Percentiles rank a stretch among this genome's conserved stretches.
These are phyloP conservation scores for Karstenula rhodostoma DNA, from an alignment of 2,329 filamentous ascomycete species.

Conservation along the genomic window DNA sequence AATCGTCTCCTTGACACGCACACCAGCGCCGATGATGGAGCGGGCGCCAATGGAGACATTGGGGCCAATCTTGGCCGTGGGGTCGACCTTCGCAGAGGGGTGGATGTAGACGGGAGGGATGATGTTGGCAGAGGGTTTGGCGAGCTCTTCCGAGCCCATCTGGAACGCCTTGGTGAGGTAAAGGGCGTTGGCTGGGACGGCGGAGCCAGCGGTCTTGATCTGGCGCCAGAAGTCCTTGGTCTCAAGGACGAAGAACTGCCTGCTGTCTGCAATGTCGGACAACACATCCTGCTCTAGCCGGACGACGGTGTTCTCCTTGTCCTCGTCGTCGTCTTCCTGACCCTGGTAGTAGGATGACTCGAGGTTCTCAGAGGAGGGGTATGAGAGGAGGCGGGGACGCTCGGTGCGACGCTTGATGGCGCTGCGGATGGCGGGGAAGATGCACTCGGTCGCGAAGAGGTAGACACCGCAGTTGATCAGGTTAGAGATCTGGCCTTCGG, in stretches of 20 bases:
- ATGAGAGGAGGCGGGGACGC: constrained; percentile 89
- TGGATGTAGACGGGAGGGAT: constrained; percentile 95
- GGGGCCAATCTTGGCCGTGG: constrained; percentile 93
- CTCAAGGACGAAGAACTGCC: constrained; percentile 98
- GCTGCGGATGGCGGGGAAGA: constrained; percentile 93
- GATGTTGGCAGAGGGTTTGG: constrained; percentile 83
- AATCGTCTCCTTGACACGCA: constrained; percentile 92
- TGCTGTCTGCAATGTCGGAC: constrained; percentile 92
- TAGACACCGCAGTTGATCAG: constrained; percentile 99
- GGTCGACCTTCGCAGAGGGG: constrained; percentile 87
- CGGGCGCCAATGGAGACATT: constrained; percentile 97
- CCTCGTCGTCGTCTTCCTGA: constrained; percentile 76
- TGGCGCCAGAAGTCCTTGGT: constrained; percentile 99
- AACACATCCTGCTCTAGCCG: constrained; percentile 97
- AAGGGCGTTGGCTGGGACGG: constrained; percentile 93
- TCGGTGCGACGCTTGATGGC: constrained; percentile 96
- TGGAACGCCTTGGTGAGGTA: constrained; percentile 96
- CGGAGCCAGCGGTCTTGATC: constrained; percentile 98
- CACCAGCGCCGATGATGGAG: constrained; percentile 82
- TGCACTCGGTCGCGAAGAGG: constrained; percentile 92
- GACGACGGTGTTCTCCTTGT: constrained; percentile 82
- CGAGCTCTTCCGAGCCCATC: constrained; percentile 79
- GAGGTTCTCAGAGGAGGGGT: constrained; percentile 94
- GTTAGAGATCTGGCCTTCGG: constrained; percentile 96
- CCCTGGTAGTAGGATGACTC: constrained; percentile 70